Evolutionary conservation across 1,284 basidiomycete species (phyloP).

Genomic region (Athelia sp.): DNA sequence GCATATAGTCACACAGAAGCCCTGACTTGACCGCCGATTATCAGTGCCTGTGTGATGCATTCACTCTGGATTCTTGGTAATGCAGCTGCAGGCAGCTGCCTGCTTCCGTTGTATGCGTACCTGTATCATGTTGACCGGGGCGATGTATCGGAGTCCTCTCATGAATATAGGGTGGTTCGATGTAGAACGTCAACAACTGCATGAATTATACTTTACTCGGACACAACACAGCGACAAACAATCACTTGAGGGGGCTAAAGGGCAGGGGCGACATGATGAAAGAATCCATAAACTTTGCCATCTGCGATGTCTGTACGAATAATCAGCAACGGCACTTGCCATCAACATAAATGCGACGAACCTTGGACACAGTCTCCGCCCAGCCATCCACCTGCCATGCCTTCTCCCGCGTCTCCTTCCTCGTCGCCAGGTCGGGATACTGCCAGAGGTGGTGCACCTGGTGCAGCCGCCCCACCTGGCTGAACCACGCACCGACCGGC

Average conservation of each 20-base stretch:
- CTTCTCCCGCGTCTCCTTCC: slow-evolving; percentile 80
- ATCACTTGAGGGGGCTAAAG: slow-evolving; percentile 77
- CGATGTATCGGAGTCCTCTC: too few relatives aligned
- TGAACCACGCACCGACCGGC: slow-evolving; percentile 93
- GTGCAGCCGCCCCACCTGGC: slow-evolving; percentile 86
- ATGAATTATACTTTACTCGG: too few relatives aligned
- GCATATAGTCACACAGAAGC: too few relatives aligned
- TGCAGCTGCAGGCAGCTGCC: too few relatives aligned
- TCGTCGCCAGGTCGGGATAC: slow-evolving; percentile 81
- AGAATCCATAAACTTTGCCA: slow-evolving; percentile 75
- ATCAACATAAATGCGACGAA: slow-evolving; percentile 23
- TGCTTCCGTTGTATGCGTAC: too few relatives aligned
- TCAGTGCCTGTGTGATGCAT: too few relatives aligned
- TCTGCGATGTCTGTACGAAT: slow-evolving; percentile 62
- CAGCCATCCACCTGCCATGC: slow-evolving; percentile 93
- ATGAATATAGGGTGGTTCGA: too few relatives aligned
- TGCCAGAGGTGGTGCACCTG: slow-evolving; percentile 95
- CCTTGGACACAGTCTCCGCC: slow-evolving; percentile 92
- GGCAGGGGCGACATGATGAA: slow-evolving; percentile 69
- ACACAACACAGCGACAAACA: neutral
- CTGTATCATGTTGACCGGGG: too few relatives aligned
- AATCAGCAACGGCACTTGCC: slow-evolving; percentile 9
- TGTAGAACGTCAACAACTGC: too few relatives aligned
- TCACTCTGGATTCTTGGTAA: too few relatives aligned
- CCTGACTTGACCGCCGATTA: too few relatives aligned